A percentile compares a stretch with the other conserved stretches of the same genome.
phyloP scores from a whole-genome alignment of 2,329 filamentous ascomycete species.

The Colletotrichum tropicicola region DNA sequence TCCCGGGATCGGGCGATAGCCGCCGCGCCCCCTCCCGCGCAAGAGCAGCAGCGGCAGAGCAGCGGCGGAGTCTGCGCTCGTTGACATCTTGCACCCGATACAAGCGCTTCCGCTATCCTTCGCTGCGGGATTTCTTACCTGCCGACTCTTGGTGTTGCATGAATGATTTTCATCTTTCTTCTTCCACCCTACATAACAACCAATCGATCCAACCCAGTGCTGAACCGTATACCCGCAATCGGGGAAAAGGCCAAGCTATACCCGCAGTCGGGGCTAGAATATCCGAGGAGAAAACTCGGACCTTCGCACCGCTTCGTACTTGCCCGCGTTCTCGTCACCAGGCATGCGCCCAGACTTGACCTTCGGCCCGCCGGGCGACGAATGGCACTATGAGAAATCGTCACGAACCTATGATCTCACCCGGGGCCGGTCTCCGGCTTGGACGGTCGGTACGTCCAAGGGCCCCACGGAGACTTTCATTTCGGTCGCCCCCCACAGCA shows the following conservation, averaged over 20 bases:
- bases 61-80: neutral
- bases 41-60: neutral
- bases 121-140: neutral
- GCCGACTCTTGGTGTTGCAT: conserved; percentile 9
- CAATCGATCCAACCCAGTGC: neutral
- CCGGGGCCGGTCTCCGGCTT: conserved; percentile 20
- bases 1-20: conserved; percentile 7
- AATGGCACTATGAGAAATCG: conserved; percentile 21
- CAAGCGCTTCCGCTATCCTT: neutral
- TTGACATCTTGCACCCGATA: neutral
- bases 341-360: conserved; percentile 18
- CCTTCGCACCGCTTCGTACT: neutral
- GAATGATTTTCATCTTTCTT: neutral
- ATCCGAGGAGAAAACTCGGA: conserved; percentile 24
- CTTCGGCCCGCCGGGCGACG: conserved; percentile 29
- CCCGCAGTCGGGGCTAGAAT: conserved; percentile 17
- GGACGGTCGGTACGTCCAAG: conserved; percentile 22
- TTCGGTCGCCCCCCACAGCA: conserved; percentile 47
- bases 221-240: conserved; percentile 10
- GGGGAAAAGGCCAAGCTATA: conserved; percentile 12
- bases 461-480: conserved; percentile 35
- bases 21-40: conserved; percentile 15
- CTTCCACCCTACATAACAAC: neutral
- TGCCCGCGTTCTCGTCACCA: neutral
- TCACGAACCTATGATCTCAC: conserved; percentile 30